Conservation (phyloP, 768 basidiomycete species). For the Scleroderma bovista region DNA sequence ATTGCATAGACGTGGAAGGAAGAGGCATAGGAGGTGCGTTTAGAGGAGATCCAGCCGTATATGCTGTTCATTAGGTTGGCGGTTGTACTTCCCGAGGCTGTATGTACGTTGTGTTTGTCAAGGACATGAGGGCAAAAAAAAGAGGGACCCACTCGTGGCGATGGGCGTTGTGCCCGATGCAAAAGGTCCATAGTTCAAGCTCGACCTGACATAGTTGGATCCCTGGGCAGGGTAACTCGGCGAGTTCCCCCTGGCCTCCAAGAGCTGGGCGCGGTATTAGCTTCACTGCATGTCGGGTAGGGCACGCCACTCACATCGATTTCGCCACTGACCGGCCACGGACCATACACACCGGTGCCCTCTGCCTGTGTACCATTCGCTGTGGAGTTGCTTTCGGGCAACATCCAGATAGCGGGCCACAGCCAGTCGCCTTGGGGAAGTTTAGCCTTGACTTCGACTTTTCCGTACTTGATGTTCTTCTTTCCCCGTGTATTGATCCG, state of each 20-base stretch:
- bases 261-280: conserved; percentile 33
- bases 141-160: conserved; percentile 15
- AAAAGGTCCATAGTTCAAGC: conserved; percentile 66
- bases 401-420: conserved; percentile 30
- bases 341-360: conserved; percentile 21
- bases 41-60: conserved; percentile 32
- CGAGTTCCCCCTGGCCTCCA: conserved; percentile 48
- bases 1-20: conserved; percentile 50
- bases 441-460: conserved; percentile 56
- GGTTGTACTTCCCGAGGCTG: conserved; percentile 8
- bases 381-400: conserved; percentile 21
- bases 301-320: conserved; percentile 44
- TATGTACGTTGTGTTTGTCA: not conserved
- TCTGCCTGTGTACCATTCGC: conserved; percentile 1
- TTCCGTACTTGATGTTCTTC: conserved; percentile 47
- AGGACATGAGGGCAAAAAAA: not conserved
- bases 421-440: conserved; percentile 48
- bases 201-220: conserved; percentile 45
- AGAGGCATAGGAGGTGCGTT: conserved; percentile 41
- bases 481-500: conserved; percentile 47
- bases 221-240: conserved; percentile 39
- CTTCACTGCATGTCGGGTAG: not conserved
- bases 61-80: conserved; percentile 29
- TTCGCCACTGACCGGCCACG: conserved; percentile 52
- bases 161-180: conserved; percentile 28